phyloP scores from a whole-genome alignment of 106 monocot genomes.

The Apostasia shenzhenica region DNA sequence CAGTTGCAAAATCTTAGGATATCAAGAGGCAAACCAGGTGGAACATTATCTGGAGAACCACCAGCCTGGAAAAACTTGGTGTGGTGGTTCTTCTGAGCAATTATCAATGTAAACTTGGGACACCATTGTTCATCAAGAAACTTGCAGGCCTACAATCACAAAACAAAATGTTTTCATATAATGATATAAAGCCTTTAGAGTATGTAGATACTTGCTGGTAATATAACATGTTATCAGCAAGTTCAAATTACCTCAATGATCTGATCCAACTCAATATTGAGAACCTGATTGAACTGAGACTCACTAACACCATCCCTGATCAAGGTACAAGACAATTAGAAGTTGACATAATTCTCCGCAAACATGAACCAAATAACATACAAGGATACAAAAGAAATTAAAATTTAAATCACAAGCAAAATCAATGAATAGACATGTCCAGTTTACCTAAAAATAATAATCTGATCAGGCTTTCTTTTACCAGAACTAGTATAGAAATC shows the following conservation, averaged over 20 bases:
- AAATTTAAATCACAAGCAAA: background rate
- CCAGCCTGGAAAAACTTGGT: conserved; percentile 76
- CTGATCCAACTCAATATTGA: conserved; percentile 91
- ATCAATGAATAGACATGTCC: background rate
- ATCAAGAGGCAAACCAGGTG: conserved; percentile 44
- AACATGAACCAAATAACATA: background rate
- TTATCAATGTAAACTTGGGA: conserved; percentile 77
- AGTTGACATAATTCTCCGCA: background rate
- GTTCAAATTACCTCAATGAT: conserved; percentile 68
- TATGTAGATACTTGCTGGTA: no score
- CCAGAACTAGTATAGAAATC: conserved; percentile 81
- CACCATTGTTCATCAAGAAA: conserved; percentile 74
- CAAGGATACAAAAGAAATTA: background rate
- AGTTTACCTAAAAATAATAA: conserved; percentile 87
- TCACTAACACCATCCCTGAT: conserved; percentile 96
- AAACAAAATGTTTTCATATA: conserved; percentile 1
- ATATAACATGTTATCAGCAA: no score
- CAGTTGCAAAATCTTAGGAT: background rate
- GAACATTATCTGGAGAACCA: conserved; percentile 72
- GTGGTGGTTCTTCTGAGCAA: conserved; percentile 94
- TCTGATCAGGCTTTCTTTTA: conserved; percentile 67
- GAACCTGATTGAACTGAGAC: conserved; percentile 82
- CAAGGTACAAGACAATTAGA: background rate
- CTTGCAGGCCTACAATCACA: conserved; percentile 62
- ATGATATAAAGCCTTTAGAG: no score